phyloP scores from a whole-genome alignment of 129 eudicot species.

The Artemisia annua region DNA sequence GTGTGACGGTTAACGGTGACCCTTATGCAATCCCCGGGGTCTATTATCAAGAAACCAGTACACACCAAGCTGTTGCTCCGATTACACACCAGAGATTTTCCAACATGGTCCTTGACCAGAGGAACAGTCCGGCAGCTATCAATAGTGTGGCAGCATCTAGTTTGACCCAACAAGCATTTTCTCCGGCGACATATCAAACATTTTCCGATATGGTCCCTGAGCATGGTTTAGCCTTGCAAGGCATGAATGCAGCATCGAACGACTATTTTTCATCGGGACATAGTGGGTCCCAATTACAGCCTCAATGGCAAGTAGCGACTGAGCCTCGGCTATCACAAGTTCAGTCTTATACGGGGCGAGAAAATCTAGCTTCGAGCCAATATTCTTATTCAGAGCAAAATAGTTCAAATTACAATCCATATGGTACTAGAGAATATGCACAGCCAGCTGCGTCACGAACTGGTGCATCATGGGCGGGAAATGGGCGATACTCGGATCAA shows the following conservation, averaged over 20 bases:
- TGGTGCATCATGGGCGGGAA: slow-evolving; percentile 44
- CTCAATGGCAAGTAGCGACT: slow-evolving; percentile 23
- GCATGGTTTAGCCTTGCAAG: slow-evolving; percentile 12
- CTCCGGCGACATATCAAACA: slow-evolving; percentile 15
- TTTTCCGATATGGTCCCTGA: slow-evolving; percentile 31
- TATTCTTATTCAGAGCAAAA: slow-evolving; percentile 29
- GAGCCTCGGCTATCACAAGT: slow-evolving; percentile 30
- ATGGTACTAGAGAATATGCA: slow-evolving; percentile 25
- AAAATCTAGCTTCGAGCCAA: slow-evolving; percentile 31
- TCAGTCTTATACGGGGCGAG: slow-evolving; percentile 42
- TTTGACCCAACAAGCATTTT: slow-evolving; percentile 19
- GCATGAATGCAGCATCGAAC: neutral
- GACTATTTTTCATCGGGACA: slow-evolving; percentile 11
- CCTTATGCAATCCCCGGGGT: slow-evolving; percentile 30
- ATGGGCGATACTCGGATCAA: slow-evolving; percentile 26
- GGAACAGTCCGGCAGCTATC: slow-evolving; percentile 22
- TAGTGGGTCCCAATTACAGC: slow-evolving; percentile 23
- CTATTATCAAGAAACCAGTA: slow-evolving; percentile 29
- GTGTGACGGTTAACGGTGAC: slow-evolving; percentile 34
- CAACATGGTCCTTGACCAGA: slow-evolving; percentile 31
- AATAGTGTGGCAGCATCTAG: slow-evolving; percentile 10
- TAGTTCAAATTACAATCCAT: slow-evolving; percentile 36
- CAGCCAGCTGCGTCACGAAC: slow-evolving; percentile 19
- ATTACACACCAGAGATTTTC: slow-evolving; percentile 24
- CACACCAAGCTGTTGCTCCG: slow-evolving; percentile 25